Conservation (phyloP, 345 rosid species). For the Laguncularia racemosa region DNA sequence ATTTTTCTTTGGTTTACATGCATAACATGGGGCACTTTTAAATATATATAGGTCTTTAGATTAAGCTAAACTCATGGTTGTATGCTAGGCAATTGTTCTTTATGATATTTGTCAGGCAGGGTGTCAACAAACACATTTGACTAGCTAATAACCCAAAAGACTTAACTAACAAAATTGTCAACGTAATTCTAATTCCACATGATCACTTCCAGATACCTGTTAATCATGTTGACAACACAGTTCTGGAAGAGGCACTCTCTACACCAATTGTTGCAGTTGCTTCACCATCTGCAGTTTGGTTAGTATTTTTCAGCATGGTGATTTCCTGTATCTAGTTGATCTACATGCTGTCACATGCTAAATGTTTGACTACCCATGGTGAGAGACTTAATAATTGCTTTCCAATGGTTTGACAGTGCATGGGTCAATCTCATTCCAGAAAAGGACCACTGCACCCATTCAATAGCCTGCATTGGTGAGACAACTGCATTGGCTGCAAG, state of each 20-base stretch:
- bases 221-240: slow-evolving; percentile 47
- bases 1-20: too few species aligned
- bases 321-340: not conserved
- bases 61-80: too few species aligned
- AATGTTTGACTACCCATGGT: too few species aligned
- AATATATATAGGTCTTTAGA: too few species aligned
- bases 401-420: slow-evolving; percentile 41
- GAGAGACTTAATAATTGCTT: not conserved
- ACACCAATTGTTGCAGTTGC: slow-evolving; percentile 82
- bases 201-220: slow-evolving; percentile 54
- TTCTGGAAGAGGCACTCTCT: slow-evolving; percentile 57
- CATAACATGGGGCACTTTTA: too few species aligned
- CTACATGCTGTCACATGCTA: not conserved
- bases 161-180: too few species aligned
- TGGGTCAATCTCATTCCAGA: slow-evolving; percentile 67
- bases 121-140: too few species aligned
- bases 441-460: slow-evolving; percentile 44
- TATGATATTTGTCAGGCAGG: too few species aligned
- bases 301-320: slow-evolving; percentile 9
- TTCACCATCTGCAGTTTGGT: slow-evolving; percentile 89
- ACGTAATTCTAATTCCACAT: slow-evolving; percentile 6
- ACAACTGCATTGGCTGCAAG: slow-evolving; percentile 86
- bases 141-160: too few species aligned
- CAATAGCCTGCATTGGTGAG: slow-evolving; percentile 90
- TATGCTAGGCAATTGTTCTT: too few species aligned